These are phyloP conservation scores for Umbilicaria muhlenbergii DNA, from an alignment of 495 filamentous ascomycete species.

Conservation along the genomic window DNA sequence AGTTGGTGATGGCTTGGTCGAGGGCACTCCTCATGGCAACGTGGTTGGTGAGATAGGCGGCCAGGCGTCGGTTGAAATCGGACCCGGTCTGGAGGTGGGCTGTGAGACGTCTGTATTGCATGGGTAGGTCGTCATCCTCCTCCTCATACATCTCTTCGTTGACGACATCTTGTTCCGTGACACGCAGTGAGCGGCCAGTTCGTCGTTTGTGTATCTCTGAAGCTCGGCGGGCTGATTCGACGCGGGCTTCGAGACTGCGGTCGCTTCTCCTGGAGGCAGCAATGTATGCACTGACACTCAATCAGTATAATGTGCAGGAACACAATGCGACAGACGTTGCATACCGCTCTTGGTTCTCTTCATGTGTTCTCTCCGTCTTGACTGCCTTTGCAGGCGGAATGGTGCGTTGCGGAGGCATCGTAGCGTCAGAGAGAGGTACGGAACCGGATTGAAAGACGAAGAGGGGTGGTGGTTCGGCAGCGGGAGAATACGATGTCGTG, in stretches of 20 bases:
- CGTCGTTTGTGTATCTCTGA: slow-evolving; percentile 82
- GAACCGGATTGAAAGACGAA: too few species aligned
- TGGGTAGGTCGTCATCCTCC: slow-evolving; percentile 51
- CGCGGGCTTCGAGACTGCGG: slow-evolving; percentile 72
- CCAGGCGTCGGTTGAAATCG: slow-evolving; percentile 41
- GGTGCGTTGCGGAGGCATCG: slow-evolving; percentile 30
- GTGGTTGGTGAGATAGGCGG: slow-evolving; percentile 42
- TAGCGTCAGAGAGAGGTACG: neutral
- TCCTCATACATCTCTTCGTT: slow-evolving; percentile 98
- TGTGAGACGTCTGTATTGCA: slow-evolving; percentile 36
- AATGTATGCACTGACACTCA: slow-evolving; percentile 59
- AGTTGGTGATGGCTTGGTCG: slow-evolving; percentile 30
- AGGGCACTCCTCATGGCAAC: slow-evolving; percentile 38
- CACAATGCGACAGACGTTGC: slow-evolving; percentile 6
- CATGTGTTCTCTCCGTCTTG: slow-evolving; percentile 59
- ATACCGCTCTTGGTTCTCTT: slow-evolving; percentile 84
- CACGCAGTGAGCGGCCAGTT: slow-evolving; percentile 68
- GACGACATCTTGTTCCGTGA: slow-evolving; percentile 76
- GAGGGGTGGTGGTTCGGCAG: too few species aligned
- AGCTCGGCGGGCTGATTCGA: slow-evolving; percentile 76
- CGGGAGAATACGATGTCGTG: too few species aligned
- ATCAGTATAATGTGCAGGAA: slow-evolving; percentile 4
- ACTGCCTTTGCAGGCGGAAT: slow-evolving; percentile 28
- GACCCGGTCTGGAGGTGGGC: slow-evolving; percentile 37
- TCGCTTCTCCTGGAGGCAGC: slow-evolving; percentile 87